Percentiles rank a stretch among this genome's conserved stretches.
Evolutionary conservation across 2,329 filamentous ascomycete species (phyloP).

Genomic region (Coniochaeta sp.): DNA sequence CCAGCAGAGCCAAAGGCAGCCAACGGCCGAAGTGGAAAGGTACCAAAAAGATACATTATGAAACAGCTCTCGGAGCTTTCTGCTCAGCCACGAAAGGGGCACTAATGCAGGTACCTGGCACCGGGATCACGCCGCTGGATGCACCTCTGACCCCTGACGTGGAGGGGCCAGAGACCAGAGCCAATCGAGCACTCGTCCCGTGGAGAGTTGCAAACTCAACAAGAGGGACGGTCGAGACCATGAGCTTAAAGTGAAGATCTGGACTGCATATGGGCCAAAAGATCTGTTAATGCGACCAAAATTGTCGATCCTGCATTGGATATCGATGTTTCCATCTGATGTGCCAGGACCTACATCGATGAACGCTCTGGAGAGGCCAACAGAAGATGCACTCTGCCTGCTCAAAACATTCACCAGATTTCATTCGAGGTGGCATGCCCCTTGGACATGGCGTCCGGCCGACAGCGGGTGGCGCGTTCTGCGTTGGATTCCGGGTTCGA

Average conservation of each 20-base stretch:
- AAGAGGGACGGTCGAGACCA: background rate
- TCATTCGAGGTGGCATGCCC: background rate
- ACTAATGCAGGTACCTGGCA: constrained; percentile 3
- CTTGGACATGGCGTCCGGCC: background rate
- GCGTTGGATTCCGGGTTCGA: background rate
- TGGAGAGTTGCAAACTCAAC: background rate
- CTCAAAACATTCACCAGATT: background rate
- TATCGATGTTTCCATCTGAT: background rate
- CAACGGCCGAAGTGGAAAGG: background rate
- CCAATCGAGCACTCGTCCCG: background rate
- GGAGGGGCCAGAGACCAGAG: background rate
- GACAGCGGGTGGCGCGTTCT: background rate
- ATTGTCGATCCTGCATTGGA: background rate
- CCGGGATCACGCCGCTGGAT: background rate
- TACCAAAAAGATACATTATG: background rate
- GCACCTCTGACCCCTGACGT: background rate
- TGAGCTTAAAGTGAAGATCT: background rate
- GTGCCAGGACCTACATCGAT: background rate
- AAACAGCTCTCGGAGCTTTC: constrained; percentile 1
- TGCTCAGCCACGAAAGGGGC: constrained; percentile 2
- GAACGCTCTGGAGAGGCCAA: no score
- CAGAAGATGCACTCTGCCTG: background rate
- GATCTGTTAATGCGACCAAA: background rate
- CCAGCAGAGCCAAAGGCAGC: no score
- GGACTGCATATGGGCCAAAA: background rate